Conservation (phyloP, 106 monocot species). For the Acorus calamus region DNA sequence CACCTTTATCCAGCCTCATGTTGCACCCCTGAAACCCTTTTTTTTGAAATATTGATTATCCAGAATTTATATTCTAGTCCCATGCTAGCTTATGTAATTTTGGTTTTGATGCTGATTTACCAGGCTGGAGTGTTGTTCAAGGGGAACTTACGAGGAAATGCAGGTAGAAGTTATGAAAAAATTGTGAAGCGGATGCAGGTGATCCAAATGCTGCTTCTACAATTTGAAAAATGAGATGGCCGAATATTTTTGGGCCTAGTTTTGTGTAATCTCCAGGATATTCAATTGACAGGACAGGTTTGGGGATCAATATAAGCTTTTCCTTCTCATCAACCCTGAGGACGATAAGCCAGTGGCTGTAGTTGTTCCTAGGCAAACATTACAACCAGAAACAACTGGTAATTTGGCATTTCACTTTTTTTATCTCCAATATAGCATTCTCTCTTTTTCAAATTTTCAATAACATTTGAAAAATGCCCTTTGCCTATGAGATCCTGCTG, state of each 20-base stretch:
- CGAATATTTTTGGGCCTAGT: conserved; percentile 3
- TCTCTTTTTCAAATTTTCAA: neutral
- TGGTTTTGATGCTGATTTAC: neutral
- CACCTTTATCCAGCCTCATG: too few relatives aligned
- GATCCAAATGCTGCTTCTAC: conserved; percentile 8
- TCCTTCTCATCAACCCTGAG: conserved; percentile 87
- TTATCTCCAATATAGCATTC: neutral
- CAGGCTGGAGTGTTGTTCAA: conserved; percentile 85
- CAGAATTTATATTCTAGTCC: too few relatives aligned
- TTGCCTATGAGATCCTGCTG: neutral
- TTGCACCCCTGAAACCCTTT: too few relatives aligned
- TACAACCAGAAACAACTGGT: conserved; percentile 68
- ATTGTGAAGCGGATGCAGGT: conserved; percentile 72
- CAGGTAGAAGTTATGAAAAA: conserved; percentile 77
- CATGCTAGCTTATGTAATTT: too few relatives aligned
- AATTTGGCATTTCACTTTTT: neutral
- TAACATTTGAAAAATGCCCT: neutral
- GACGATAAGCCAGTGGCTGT: conserved; percentile 92
- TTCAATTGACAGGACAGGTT: conserved; percentile 69
- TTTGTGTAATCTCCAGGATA: conserved; percentile 24
- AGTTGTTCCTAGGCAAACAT: conserved; percentile 65
- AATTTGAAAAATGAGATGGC: neutral
- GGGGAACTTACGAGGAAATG: conserved; percentile 81
- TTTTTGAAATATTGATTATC: too few relatives aligned
- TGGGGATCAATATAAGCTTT: conserved; percentile 82